Percentiles rank a stretch among this genome's conserved stretches.
These are phyloP conservation scores for Loxodes magnus DNA, from an alignment of 73 alveolate species.

Conservation along the genomic window DNA sequence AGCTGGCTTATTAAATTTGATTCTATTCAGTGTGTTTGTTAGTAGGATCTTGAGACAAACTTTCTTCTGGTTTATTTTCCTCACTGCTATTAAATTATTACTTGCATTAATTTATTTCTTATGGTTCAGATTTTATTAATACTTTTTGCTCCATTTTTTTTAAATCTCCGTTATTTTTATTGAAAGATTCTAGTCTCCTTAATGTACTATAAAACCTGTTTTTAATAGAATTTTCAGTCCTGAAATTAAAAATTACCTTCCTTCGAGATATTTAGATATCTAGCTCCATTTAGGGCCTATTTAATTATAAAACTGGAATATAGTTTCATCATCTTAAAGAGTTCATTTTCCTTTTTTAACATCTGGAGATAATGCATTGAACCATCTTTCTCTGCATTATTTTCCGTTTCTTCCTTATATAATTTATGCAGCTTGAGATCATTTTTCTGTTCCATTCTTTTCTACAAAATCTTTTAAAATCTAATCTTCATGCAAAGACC, in stretches of 20 bases:
- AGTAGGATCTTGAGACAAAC: too few relatives aligned
- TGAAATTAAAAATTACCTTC: too few relatives aligned
- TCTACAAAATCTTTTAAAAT: constrained; percentile 41
- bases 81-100: too few relatives aligned
- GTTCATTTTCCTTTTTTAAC: constrained; percentile 82
- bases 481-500: constrained; percentile 65
- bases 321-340: constrained; percentile 49
- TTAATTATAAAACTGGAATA: constrained; percentile 45
- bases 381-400: constrained; percentile 94
- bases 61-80: too few relatives aligned
- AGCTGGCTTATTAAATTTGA: too few relatives aligned
- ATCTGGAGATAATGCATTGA: constrained; percentile 77
- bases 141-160: too few relatives aligned
- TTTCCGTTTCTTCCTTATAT: constrained; percentile 77
- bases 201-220: constrained; percentile 34
- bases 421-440: constrained; percentile 45
- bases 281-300: constrained; percentile 74
- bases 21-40: too few relatives aligned
- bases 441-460: constrained; percentile 48
- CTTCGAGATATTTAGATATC: constrained; percentile 45
- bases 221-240: constrained; percentile 78
- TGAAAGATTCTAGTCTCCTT: neutral
- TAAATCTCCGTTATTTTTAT: too few relatives aligned
- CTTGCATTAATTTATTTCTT: too few relatives aligned
- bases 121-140: too few relatives aligned